Percentiles rank a stretch among this genome's conserved stretches.
Conservation (phyloP, 495 filamentous ascomycete species). For the Amniculicola lignicola region DNA sequence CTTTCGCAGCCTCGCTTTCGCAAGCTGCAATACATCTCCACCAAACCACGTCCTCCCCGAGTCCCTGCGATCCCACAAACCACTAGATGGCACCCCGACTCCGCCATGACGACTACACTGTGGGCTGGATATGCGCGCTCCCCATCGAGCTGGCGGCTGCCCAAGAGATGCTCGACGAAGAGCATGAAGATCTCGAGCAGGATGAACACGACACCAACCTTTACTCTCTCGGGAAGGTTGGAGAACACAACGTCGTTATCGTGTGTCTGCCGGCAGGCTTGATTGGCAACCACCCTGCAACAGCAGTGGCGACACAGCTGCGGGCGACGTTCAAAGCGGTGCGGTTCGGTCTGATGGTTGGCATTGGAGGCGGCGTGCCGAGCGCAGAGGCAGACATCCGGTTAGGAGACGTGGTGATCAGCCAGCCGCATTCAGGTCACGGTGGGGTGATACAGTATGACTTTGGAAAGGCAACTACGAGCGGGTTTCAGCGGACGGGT, state of each 20-base stretch:
- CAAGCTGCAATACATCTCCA: no score
- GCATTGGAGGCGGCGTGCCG: slow-evolving; percentile 46
- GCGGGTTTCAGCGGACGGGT: background rate
- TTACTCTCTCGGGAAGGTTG: slow-evolving; percentile 43
- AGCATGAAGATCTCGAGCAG: slow-evolving; percentile 35
- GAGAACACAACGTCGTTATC: slow-evolving; percentile 46
- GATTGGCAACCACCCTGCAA: slow-evolving; percentile 39
- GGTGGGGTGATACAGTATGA: slow-evolving; percentile 37
- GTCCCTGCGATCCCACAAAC: no score
- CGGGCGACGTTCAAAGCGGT: slow-evolving; percentile 40
- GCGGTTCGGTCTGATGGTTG: slow-evolving; percentile 43
- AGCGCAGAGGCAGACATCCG: slow-evolving; percentile 22
- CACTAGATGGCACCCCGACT: no score
- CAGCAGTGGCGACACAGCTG: slow-evolving; percentile 36
- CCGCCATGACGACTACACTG: slow-evolving; percentile 41
- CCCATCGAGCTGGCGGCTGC: slow-evolving; percentile 47
- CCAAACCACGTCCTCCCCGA: no score
- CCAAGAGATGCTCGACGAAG: slow-evolving; percentile 47
- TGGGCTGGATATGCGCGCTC: slow-evolving; percentile 53
- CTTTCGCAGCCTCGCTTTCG: no score
- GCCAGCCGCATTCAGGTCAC: slow-evolving; percentile 14
- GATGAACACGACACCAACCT: slow-evolving; percentile 33
- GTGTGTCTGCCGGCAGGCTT: slow-evolving; percentile 43
- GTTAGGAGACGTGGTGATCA: slow-evolving; percentile 35
- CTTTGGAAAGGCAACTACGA: slow-evolving; percentile 34